Evolutionary conservation across 371 early-diverging fungal genomes (phyloP).

Genomic region (Batkoa obscura): DNA sequence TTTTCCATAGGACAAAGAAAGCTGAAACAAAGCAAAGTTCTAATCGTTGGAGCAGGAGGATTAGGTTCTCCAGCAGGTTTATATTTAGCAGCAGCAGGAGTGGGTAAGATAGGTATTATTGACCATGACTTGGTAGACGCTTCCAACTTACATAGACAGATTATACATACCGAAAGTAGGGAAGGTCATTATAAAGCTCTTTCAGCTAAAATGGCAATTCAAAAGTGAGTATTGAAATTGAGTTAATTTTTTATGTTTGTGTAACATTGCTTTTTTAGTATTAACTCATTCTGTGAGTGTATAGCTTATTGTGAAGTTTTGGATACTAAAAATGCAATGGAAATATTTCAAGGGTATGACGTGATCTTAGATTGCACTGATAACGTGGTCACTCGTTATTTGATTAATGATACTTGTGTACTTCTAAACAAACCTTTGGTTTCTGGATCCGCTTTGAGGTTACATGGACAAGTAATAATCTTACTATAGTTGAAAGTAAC

Average conservation of each 20-base stretch:
- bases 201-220: slow-evolving; percentile 45
- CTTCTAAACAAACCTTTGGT: slow-evolving; percentile 68
- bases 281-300: slow-evolving; percentile 17
- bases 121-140: slow-evolving; percentile 92
- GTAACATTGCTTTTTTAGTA: too few relatives aligned
- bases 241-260: too few relatives aligned
- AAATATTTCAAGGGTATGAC: slow-evolving; percentile 35
- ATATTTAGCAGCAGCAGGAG: slow-evolving; percentile 86
- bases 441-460: slow-evolving; percentile 82
- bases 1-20: slow-evolving; percentile 46
- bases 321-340: slow-evolving; percentile 23
- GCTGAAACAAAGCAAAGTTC: slow-evolving; percentile 51
- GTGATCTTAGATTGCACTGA: slow-evolving; percentile 94
- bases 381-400: slow-evolving; percentile 91
- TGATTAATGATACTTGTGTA: slow-evolving; percentile 89
- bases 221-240: slow-evolving; percentile 10
- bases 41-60: slow-evolving; percentile 96
- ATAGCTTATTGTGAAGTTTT: slow-evolving; percentile 17
- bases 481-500: not conserved
- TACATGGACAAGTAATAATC: slow-evolving; percentile 70
- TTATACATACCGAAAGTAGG: slow-evolving; percentile 67
- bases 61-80: slow-evolving; percentile 81
- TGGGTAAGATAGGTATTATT: slow-evolving; percentile 81
- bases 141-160: slow-evolving; percentile 93
- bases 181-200: slow-evolving; percentile 63